These are phyloP conservation scores for Aspergillus tubingensis DNA, from an alignment of 2,329 filamentous ascomycete genomes.

Conservation along the genomic window DNA sequence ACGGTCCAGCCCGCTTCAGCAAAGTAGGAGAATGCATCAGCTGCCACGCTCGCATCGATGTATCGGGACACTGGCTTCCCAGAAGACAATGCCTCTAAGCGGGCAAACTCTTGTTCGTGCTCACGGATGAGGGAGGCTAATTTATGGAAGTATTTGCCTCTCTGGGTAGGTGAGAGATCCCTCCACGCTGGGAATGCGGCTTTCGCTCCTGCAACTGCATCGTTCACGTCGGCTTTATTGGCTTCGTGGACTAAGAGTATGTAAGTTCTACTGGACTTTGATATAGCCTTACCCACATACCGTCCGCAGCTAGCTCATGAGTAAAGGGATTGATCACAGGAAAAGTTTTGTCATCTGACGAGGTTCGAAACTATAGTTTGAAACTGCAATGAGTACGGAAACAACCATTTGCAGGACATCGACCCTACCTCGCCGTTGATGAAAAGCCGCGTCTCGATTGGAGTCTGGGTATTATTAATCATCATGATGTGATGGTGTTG, in stretches of 20 bases:
- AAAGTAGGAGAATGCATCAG: conserved; percentile 30
- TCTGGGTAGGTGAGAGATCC: conserved; percentile 35
- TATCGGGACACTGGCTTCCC: conserved; percentile 36
- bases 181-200: conserved; percentile 42
- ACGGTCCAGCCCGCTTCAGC: conserved; percentile 32
- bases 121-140: conserved; percentile 35
- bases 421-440: conserved; percentile 34
- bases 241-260: conserved; percentile 34
- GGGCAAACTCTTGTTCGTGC: conserved; percentile 32
- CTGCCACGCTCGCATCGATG: conserved; percentile 25
- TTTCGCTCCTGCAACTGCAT: conserved; percentile 41
- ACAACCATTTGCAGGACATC: background rate
- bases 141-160: conserved; percentile 36
- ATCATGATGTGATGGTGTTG: background rate
- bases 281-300: conserved; percentile 16
- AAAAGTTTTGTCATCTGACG: conserved; percentile 32
- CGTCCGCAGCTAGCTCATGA: conserved; percentile 30
- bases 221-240: conserved; percentile 34
- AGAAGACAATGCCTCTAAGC: conserved; percentile 40
- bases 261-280: background rate
- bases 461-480: background rate
- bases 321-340: conserved; percentile 34
- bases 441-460: conserved; percentile 37
- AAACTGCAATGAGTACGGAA: background rate
- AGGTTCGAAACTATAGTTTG: conserved; percentile 27